These are phyloP conservation scores for Cenococcum geophilum DNA, from an alignment of 495 filamentous ascomycete genomes.

Conservation along the genomic window DNA sequence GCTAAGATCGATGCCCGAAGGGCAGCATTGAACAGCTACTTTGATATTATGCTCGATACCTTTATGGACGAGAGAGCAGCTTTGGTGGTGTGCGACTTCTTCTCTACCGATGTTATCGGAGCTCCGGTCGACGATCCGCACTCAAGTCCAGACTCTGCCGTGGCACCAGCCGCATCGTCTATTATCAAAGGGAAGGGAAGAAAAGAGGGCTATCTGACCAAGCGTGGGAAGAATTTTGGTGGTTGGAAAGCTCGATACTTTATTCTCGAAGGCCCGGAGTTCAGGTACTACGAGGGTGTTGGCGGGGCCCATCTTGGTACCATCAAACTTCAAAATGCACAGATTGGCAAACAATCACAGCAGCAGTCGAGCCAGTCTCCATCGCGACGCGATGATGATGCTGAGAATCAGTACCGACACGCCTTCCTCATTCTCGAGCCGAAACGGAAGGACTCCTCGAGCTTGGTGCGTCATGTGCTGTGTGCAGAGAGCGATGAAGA, in stretches of 20 bases:
- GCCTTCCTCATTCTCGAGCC: conserved; percentile 92
- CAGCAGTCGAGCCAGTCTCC: conserved; percentile 57
- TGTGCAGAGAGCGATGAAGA: conserved; percentile 93
- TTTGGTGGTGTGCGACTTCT: conserved; percentile 76
- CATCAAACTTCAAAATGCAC: conserved; percentile 83
- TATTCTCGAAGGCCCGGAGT: conserved; percentile 76
- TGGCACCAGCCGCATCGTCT: conserved; percentile 42
- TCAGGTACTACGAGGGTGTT: conserved; percentile 87
- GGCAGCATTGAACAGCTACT: conserved; percentile 72
- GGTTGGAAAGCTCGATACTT: conserved; percentile 99
- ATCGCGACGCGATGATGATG: conserved; percentile 58
- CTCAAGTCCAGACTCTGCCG: conserved; percentile 34
- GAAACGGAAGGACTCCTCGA: conserved; percentile 90
- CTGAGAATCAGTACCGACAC: conserved; percentile 92
- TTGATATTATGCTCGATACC: conserved; percentile 75
- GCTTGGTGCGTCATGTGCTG: conserved; percentile 85
- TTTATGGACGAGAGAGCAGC: conserved; percentile 73
- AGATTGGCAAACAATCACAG: conserved; percentile 83
- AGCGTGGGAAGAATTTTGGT: conserved; percentile 95
- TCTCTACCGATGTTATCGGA: conserved; percentile 79
- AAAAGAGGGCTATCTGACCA: conserved; percentile 90
- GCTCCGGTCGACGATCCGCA: conserved; percentile 54
- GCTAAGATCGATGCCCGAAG: conserved; percentile 88
- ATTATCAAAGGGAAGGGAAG: conserved; percentile 53
- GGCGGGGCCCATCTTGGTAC: conserved; percentile 86